Evolutionary conservation across 176 grass and related monocot genomes (phyloP).

Genomic region (Panicum miliaceum): DNA sequence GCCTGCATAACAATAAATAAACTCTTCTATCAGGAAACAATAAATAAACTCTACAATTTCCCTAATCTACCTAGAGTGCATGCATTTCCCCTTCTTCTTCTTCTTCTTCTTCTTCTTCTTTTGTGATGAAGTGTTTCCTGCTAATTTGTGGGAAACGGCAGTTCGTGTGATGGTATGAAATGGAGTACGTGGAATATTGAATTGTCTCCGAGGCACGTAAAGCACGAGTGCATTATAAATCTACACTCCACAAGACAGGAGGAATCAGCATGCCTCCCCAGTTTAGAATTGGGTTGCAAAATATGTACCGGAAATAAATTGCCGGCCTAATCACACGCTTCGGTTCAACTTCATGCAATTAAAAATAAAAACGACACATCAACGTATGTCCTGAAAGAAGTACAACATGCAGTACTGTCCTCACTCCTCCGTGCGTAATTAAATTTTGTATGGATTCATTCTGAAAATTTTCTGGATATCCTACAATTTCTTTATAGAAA

Average conservation of each 20-base stretch:
- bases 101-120: no score
- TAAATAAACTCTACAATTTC: neutral
- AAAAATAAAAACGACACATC: neutral
- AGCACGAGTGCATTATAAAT: neutral
- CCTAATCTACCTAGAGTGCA: neutral
- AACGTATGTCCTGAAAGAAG: neutral
- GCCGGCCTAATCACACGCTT: slow-evolving; percentile 4
- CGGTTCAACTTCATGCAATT: slow-evolving; percentile 7
- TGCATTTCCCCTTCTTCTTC: neutral
- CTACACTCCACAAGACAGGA: neutral
- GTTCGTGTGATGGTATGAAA: neutral
- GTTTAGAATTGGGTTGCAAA: neutral
- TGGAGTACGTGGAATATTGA: neutral
- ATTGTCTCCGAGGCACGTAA: neutral
- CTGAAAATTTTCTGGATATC: no score
- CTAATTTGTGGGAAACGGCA: neutral
- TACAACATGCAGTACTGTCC: neutral
- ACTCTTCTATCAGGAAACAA: neutral
- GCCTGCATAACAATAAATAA: slow-evolving; percentile 37
- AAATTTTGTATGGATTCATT: no score
- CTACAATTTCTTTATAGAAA: neutral
- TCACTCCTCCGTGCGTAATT: neutral
- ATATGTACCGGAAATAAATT: neutral
- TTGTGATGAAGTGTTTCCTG: neutral
- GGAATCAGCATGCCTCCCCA: neutral